A percentile compares a stretch with the other conserved stretches of the same genome.
These are phyloP conservation scores for Plasmodium vivax DNA, from an alignment of 169 alveolate genomes.

Conservation along the genomic window DNA sequence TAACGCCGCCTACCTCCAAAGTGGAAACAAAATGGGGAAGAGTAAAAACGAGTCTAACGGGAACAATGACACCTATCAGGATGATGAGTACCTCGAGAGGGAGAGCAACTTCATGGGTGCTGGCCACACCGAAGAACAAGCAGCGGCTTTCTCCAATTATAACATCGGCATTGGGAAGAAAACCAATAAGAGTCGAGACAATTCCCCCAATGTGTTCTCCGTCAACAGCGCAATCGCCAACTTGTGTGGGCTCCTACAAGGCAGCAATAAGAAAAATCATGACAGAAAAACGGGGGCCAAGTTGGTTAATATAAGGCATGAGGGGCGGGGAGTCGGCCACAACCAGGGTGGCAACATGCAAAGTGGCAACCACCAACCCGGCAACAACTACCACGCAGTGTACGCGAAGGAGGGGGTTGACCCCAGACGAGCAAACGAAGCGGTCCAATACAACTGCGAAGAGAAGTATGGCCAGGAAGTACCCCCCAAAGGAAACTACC, in stretches of 20 bases:
- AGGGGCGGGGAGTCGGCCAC: not conserved
- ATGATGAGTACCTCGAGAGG: not conserved
- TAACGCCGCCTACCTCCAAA: not conserved
- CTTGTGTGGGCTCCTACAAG: not conserved
- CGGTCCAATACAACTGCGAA: not conserved
- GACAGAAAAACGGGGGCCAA: not conserved
- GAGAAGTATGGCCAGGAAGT: not conserved
- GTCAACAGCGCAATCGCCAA: not conserved
- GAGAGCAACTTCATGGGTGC: not conserved
- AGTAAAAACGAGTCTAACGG: not conserved
- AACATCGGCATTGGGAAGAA: not conserved
- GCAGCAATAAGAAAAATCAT: not conserved
- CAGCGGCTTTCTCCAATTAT: not conserved
- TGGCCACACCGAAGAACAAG: not conserved
- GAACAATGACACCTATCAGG: not conserved
- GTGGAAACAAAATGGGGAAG: not conserved
- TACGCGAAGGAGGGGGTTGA: not conserved
- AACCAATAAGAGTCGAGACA: not conserved
- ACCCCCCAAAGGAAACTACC: not conserved
- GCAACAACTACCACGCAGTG: not conserved
- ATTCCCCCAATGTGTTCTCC: not conserved
- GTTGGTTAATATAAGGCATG: conserved; percentile 15
- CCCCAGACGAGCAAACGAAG: not conserved
- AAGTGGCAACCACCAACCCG: not conserved
- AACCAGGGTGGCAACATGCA: not conserved